Percentiles rank a stretch among this genome's conserved stretches.
Evolutionary conservation across 2,329 filamentous ascomycete genomes (phyloP).

Genomic region (Elsinoe perseae): DNA sequence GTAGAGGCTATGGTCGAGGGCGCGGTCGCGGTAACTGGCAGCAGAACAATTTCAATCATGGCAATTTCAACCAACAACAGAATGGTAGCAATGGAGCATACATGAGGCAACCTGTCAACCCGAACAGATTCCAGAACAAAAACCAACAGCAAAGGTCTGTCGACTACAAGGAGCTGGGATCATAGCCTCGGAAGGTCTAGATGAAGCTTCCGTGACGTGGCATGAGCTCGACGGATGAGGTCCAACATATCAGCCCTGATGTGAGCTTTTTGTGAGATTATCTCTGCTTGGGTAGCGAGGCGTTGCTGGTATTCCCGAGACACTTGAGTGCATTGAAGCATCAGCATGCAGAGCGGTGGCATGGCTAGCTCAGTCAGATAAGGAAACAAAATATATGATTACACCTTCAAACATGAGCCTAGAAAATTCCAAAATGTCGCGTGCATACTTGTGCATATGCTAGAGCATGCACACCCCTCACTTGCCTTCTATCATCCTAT

Average conservation of each 20-base stretch:
- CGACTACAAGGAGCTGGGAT: slow-evolving; percentile 76
- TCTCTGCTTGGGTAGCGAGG: slow-evolving; percentile 7
- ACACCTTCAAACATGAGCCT: not conserved
- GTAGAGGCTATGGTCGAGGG: slow-evolving; percentile 27
- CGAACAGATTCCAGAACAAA: slow-evolving; percentile 77
- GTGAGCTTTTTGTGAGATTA: not conserved
- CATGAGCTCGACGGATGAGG: not conserved
- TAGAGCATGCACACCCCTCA: not conserved
- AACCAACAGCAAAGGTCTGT: slow-evolving; percentile 64
- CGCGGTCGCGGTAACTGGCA: slow-evolving; percentile 17
- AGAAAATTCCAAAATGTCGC: too few relatives aligned
- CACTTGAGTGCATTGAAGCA: not conserved
- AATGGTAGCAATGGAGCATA: slow-evolving; percentile 73
- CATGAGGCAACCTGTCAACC: slow-evolving; percentile 92
- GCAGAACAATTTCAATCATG: slow-evolving; percentile 2
- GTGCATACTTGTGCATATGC: not conserved
- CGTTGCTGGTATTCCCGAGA: slow-evolving; percentile 10
- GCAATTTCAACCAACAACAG: not conserved
- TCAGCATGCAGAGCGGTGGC: too few relatives aligned
- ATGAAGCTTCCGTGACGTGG: not conserved
- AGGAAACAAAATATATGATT: too few relatives aligned
- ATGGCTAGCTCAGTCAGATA: too few relatives aligned
- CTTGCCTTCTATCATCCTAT: not conserved
- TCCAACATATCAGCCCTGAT: not conserved
- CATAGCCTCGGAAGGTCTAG: not conserved